Percentiles rank a stretch among this genome's conserved stretches.
phyloP scores from a whole-genome alignment of 2,329 filamentous ascomycete species.

The Chaetomium olivaceum region DNA sequence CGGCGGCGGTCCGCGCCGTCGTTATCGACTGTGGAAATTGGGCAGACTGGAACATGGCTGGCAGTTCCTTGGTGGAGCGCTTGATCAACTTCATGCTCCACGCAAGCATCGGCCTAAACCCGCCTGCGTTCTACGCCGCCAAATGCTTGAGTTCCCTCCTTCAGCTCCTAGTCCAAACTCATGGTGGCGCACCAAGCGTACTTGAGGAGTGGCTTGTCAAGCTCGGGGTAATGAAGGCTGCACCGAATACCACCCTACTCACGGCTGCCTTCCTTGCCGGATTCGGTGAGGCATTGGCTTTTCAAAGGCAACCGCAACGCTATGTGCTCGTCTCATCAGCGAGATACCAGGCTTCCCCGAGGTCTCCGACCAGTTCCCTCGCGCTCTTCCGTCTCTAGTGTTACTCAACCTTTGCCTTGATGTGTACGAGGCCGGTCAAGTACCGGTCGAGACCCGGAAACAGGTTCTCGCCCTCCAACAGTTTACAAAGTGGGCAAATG shows the following conservation, averaged over 20 bases:
- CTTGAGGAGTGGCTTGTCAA: constrained; percentile 52
- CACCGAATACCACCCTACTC: constrained; percentile 49
- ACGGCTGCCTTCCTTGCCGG: constrained; percentile 54
- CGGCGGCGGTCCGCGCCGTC: constrained; percentile 41
- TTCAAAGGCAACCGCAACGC: constrained; percentile 52
- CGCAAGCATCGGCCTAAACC: constrained; percentile 44
- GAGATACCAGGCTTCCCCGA: constrained; percentile 54
- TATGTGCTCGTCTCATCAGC: constrained; percentile 62
- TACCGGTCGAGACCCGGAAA: constrained; percentile 65
- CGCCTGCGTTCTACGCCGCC: constrained; percentile 54
- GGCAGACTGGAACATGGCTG: constrained; percentile 39
- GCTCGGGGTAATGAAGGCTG: constrained; percentile 49
- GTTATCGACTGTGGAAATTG: constrained; percentile 42
- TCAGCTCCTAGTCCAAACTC: constrained; percentile 47
- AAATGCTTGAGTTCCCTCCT: constrained; percentile 54
- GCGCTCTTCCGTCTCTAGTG: constrained; percentile 51
- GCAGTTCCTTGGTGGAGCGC: constrained; percentile 41
- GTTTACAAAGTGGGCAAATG: constrained; percentile 69
- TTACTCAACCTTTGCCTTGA: constrained; percentile 55
- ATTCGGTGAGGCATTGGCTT: constrained; percentile 51
- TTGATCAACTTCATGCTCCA: constrained; percentile 50
- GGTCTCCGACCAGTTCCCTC: constrained; percentile 39
- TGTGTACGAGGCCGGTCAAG: constrained; percentile 52
- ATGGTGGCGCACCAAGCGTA: constrained; percentile 49
- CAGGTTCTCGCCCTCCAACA: constrained; percentile 82